A percentile compares a stretch with the other conserved stretches of the same genome.
Evolutionary conservation across 1,284 basidiomycete species (phyloP).

Genomic region (Sanghuangporus sanghuang): DNA sequence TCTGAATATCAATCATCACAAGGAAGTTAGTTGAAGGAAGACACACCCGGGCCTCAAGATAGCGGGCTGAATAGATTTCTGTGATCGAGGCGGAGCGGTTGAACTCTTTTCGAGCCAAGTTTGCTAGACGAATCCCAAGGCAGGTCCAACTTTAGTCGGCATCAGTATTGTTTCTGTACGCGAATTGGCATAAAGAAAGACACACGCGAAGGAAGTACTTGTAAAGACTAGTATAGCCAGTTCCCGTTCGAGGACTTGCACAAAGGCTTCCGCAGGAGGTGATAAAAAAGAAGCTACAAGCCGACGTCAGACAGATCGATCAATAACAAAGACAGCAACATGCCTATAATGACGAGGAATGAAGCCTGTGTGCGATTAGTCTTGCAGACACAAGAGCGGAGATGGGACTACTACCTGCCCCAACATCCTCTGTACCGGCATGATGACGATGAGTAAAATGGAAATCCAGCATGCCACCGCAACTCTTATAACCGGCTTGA

Average conservation of each 20-base stretch:
- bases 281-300: constrained; percentile 56
- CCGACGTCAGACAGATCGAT: constrained; percentile 18
- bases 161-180: constrained; percentile 11
- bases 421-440: constrained; percentile 20
- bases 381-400: neutral
- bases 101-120: constrained; percentile 48
- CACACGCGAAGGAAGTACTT: constrained; percentile 58
- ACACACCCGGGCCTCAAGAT: constrained; percentile 56
- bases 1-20: constrained; percentile 17
- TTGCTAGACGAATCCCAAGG: constrained; percentile 61
- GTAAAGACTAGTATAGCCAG: constrained; percentile 23
- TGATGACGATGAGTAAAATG: constrained; percentile 26
- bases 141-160: constrained; percentile 53
- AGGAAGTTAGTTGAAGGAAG: constrained; percentile 15
- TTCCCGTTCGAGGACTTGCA: constrained; percentile 67
- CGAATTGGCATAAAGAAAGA: constrained; percentile 20
- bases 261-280: constrained; percentile 64
- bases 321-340: constrained; percentile 23
- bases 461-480: constrained; percentile 28
- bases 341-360: constrained; percentile 27
- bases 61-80: constrained; percentile 44
- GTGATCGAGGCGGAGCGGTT: constrained; percentile 34
- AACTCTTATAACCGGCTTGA: constrained; percentile 28
- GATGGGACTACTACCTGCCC: constrained; percentile 19
- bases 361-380: constrained; percentile 18